Conservation (phyloP, 2,329 filamentous ascomycete species). For the Rhexocercosporidium sp. region DNA sequence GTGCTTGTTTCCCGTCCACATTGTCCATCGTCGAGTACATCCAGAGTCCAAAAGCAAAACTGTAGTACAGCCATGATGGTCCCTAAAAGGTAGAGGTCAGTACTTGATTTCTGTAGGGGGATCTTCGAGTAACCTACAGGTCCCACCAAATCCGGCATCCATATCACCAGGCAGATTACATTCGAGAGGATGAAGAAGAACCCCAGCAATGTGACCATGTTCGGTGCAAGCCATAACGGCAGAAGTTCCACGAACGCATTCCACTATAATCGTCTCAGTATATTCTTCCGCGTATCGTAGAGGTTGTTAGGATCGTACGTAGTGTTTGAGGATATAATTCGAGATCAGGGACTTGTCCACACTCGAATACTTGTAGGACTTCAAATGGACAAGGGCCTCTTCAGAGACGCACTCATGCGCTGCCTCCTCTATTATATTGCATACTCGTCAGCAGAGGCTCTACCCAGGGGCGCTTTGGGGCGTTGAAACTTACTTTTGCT, state of each 20-base stretch:
- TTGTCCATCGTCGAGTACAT: conserved; percentile 99
- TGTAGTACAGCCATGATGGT: conserved; percentile 92
- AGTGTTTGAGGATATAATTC: conserved; percentile 91
- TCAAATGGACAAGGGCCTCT: conserved; percentile 88
- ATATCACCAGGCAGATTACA: conserved; percentile 72
- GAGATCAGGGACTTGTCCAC: conserved; percentile 96
- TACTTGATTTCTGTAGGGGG: neutral
- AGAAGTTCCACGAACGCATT: conserved; percentile 92
- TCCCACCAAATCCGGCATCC: conserved; percentile 88
- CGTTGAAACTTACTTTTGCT: conserved; percentile 43
- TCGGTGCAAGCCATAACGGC: conserved; percentile 95
- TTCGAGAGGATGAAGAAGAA: conserved; percentile 95
- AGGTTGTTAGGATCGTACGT: conserved; percentile 65
- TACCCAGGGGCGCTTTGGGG: neutral
- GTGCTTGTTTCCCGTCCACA: conserved; percentile 95
- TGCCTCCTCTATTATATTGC: conserved; percentile 51
- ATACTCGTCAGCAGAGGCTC: neutral
- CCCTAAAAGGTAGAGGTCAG: conserved; percentile 57
- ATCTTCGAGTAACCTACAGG: conserved; percentile 63
- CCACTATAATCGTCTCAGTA: conserved; percentile 67
- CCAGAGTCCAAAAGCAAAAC: conserved; percentile 94
- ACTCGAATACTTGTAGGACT: conserved; percentile 95
- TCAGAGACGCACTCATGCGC: conserved; percentile 80
- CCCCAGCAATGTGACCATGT: conserved; percentile 94
- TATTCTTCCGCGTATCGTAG: conserved; percentile 12